Percentiles rank a stretch among this genome's conserved stretches.
phyloP scores from a whole-genome alignment of 1,139 yeast species.

The Kodamaea suecica region DNA sequence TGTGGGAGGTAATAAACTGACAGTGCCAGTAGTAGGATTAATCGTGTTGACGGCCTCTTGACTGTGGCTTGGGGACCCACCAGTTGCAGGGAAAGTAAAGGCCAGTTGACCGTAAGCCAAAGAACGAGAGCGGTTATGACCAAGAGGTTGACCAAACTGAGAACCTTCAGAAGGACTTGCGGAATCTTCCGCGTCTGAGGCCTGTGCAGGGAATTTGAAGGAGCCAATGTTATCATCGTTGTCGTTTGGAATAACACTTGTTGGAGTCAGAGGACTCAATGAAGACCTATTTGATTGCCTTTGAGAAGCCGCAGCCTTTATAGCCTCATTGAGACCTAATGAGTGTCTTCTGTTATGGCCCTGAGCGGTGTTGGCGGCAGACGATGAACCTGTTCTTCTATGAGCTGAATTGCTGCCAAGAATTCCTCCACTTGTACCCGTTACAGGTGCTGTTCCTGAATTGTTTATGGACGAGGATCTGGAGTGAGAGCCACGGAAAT shows the following conservation, averaged over 20 bases:
- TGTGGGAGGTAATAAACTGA: conserved; percentile 41
- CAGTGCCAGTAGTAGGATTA: conserved; percentile 4
- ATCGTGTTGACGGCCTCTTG: neutral
- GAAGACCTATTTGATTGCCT: conserved; percentile 55
- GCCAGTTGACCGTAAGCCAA: conserved; percentile 47
- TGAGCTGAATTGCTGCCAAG: conserved; percentile 16
- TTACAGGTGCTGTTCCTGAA: conserved; percentile 7
- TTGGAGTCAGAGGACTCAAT: conserved; percentile 34
- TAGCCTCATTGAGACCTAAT: conserved; percentile 90
- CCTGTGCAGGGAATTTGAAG: conserved; percentile 38
- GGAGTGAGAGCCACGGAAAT: conserved; percentile 32
- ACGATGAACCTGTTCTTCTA: conserved; percentile 38
- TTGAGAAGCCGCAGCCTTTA: conserved; percentile 86
- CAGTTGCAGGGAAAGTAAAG: conserved; percentile 44
- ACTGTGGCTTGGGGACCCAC: neutral
- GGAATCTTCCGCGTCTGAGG: conserved; percentile 11
- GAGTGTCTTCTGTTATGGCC: conserved; percentile 94
- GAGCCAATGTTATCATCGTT: conserved; percentile 25
- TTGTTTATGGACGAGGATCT: conserved; percentile 35
- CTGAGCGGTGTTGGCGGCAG: conserved; percentile 16
- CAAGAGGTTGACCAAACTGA: conserved; percentile 8
- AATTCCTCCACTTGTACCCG: conserved; percentile 1
- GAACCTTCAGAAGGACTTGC: conserved; percentile 19
- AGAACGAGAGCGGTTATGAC: conserved; percentile 34
- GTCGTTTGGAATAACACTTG: conserved; percentile 8